Percentiles rank a stretch among this genome's conserved stretches.
Evolutionary conservation across 2,329 filamentous ascomycete genomes (phyloP).

Genomic region (Cucurbitaria berberidis): DNA sequence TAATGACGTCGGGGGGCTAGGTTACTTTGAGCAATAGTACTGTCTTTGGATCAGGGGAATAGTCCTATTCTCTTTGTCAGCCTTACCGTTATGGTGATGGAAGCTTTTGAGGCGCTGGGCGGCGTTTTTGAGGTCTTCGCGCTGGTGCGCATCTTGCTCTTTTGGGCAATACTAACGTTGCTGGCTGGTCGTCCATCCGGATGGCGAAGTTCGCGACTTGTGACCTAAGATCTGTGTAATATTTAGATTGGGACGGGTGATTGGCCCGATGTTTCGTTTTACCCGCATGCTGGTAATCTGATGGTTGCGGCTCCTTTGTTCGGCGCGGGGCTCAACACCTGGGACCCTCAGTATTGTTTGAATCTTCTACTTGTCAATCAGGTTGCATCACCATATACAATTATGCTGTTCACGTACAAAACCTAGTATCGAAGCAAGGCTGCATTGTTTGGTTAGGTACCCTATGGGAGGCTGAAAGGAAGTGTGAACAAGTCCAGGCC

Average conservation of each 20-base stretch:
- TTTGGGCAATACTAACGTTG: background rate
- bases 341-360: background rate
- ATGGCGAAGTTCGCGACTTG: background rate
- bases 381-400: background rate
- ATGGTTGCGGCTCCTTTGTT: background rate
- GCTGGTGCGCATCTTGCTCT: background rate
- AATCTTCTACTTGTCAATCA: background rate
- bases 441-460: background rate
- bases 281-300: background rate
- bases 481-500: background rate
- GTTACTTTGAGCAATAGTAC: background rate
- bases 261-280: background rate
- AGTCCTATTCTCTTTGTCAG: background rate
- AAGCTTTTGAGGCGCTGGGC: background rate
- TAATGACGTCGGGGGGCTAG: conserved; percentile 14
- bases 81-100: background rate
- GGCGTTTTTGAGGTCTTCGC: background rate
- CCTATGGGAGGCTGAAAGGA: background rate
- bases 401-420: background rate
- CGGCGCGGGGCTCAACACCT: background rate
- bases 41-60: conserved; percentile 5
- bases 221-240: background rate
- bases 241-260: background rate
- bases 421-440: background rate
- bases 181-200: conserved; percentile 1